Evolutionary conservation across 208 protist genomes (phyloP).

Genomic region (Wallacemonas sp.): DNA sequence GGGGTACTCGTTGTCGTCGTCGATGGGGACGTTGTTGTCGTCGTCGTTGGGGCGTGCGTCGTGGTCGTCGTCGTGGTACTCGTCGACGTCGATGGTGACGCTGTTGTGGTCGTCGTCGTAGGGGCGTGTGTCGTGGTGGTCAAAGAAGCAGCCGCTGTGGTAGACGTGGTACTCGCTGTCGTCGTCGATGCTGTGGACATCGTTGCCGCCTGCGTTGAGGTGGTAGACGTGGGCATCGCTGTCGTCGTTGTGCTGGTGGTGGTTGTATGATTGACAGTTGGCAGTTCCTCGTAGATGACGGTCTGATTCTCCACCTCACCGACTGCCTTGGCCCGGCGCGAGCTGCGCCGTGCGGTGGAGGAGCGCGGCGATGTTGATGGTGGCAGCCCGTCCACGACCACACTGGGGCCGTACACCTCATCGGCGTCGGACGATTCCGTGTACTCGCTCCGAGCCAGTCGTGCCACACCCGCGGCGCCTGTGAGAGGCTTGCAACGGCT

Average conservation of each 20-base stretch:
- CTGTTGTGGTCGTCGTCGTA: neutral
- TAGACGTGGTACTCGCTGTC: neutral
- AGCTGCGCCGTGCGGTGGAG: neutral
- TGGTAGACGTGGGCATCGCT: neutral
- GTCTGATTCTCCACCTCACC: neutral
- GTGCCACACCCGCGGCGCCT: neutral
- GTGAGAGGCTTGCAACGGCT: neutral
- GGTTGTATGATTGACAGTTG: too few species aligned
- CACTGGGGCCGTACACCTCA: too few species aligned
- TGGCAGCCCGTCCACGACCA: too few species aligned
- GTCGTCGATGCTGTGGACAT: neutral
- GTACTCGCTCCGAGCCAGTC: neutral
- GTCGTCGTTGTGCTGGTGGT: neutral
- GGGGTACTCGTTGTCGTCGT: neutral
- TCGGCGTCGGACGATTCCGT: too few species aligned
- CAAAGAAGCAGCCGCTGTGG: neutral
- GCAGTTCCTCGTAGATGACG: too few species aligned
- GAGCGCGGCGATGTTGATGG: too few species aligned
- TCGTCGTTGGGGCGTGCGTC: neutral
- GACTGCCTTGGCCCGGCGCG: neutral
- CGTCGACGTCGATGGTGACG: neutral
- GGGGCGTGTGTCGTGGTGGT: neutral
- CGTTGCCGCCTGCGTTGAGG: neutral
- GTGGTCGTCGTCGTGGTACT: neutral
- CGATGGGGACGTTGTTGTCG: neutral